Conservation (phyloP, 768 basidiomycete genomes). For the Antrodiella citrinella region DNA sequence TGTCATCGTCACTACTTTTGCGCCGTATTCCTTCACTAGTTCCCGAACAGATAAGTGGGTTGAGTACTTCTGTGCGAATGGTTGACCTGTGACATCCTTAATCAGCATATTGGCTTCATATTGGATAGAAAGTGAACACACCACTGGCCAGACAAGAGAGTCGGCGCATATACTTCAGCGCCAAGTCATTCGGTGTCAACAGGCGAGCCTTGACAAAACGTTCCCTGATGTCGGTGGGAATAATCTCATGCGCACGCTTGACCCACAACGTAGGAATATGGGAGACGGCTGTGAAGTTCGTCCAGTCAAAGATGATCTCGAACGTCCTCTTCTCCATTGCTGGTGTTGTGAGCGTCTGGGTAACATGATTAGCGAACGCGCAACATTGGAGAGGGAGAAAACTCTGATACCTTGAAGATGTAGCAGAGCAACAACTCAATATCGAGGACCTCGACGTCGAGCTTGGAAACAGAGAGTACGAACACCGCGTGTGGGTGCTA, state of each 20-base stretch:
- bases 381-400: no score
- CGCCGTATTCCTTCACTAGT: conserved; percentile 42
- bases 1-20: conserved; percentile 29
- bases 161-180: conserved; percentile 67
- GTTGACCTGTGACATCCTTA: background rate
- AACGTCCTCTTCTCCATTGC: conserved; percentile 42
- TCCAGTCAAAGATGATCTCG: conserved; percentile 78
- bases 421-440: conserved; percentile 72
- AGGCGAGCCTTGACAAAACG: conserved; percentile 59
- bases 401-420: conserved; percentile 53
- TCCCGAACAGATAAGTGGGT: conserved; percentile 59
- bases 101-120: conserved; percentile 1
- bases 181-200: conserved; percentile 64
- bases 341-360: conserved; percentile 44
- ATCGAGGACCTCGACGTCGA: conserved; percentile 76
- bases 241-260: conserved; percentile 67
- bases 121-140: conserved; percentile 12
- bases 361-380: background rate
- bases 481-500: conserved; percentile 45
- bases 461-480: conserved; percentile 53
- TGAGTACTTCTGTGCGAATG: conserved; percentile 28
- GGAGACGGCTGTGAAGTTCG: conserved; percentile 63
- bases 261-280: conserved; percentile 80
- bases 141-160: conserved; percentile 63
- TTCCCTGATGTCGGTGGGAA: conserved; percentile 59